phyloP scores from a whole-genome alignment of 805 yeast genomes.

The Yarrowia bubula region DNA sequence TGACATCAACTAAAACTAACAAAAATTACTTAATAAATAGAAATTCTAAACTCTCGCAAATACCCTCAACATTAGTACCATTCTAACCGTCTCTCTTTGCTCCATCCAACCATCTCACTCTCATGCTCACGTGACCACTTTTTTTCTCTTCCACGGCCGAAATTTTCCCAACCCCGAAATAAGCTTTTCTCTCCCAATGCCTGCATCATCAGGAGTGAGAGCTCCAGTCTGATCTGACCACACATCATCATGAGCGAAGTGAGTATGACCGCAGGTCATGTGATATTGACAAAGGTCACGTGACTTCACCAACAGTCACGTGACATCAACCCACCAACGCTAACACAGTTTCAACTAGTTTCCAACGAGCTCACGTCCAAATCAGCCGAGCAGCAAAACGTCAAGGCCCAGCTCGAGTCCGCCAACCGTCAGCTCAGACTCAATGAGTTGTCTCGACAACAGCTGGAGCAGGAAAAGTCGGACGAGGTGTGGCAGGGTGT shows the following conservation, averaged over 20 bases:
- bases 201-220: too few species aligned
- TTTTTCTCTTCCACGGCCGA: too few species aligned
- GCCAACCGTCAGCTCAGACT: slow-evolving; percentile 52
- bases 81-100: too few species aligned
- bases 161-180: too few species aligned
- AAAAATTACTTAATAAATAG: too few species aligned
- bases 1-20: too few species aligned
- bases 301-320: neutral
- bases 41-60: too few species aligned
- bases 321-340: neutral
- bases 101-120: too few species aligned
- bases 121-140: too few species aligned
- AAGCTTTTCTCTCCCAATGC: too few species aligned
- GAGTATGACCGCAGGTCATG: neutral
- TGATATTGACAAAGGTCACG: neutral
- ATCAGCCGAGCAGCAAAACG: slow-evolving; percentile 50
- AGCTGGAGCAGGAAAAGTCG: slow-evolving; percentile 46
- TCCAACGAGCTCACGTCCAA: slow-evolving; percentile 12
- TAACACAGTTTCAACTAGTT: slow-evolving; percentile 23
- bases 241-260: neutral
- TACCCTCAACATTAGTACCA: too few species aligned
- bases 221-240: too few species aligned
- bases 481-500: slow-evolving; percentile 76
- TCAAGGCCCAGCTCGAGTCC: slow-evolving; percentile 51
- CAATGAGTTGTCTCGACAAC: slow-evolving; percentile 55